Evolutionary conservation across 2,329 filamentous ascomycete genomes (phyloP).

Genomic region (Karstenula rhodostoma): DNA sequence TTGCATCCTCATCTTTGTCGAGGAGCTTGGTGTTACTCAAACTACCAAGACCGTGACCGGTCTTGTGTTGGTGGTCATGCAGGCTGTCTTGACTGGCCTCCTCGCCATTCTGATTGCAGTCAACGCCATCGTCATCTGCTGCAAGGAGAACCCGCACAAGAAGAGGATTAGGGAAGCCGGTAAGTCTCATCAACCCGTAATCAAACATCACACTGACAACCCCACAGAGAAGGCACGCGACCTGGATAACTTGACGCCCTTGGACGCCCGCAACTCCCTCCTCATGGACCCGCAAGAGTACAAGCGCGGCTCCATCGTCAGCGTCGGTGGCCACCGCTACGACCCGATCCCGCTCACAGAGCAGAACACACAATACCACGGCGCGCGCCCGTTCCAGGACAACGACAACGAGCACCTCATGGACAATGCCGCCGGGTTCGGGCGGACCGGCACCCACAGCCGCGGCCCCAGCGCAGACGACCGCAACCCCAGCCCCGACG

Average conservation of each 20-base stretch:
- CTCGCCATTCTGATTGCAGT: conserved; percentile 87
- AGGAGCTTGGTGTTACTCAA: conserved; percentile 87
- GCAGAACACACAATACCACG: conserved; percentile 41
- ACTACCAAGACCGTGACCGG: conserved; percentile 95
- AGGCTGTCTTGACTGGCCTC: conserved; percentile 81
- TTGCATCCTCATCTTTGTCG: conserved; percentile 91
- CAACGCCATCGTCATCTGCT: conserved; percentile 84
- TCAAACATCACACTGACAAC: conserved; percentile 34
- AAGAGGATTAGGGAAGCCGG: conserved; percentile 88
- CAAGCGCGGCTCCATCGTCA: conserved; percentile 47
- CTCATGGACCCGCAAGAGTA: conserved; percentile 70
- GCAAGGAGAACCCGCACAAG: conserved; percentile 88
- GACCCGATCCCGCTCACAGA: conserved; percentile 48
- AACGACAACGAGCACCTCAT: conserved; percentile 44
- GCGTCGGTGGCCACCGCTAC: conserved; percentile 44
- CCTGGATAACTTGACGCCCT: conserved; percentile 81
- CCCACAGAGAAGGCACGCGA: conserved; percentile 78
- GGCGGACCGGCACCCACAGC: conserved; percentile 31
- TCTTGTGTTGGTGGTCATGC: conserved; percentile 90
- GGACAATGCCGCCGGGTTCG: conserved; percentile 46
- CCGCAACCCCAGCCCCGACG: conserved; percentile 33
- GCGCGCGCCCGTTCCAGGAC: conserved; percentile 35
- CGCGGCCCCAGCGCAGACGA: conserved; percentile 32
- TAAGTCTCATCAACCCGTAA: conserved; percentile 59
- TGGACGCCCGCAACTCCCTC: conserved; percentile 86